Percentiles rank a stretch among this genome's conserved stretches.
Conservation (phyloP, 768 basidiomycete species). For the Clitopilus hobsonii region DNA sequence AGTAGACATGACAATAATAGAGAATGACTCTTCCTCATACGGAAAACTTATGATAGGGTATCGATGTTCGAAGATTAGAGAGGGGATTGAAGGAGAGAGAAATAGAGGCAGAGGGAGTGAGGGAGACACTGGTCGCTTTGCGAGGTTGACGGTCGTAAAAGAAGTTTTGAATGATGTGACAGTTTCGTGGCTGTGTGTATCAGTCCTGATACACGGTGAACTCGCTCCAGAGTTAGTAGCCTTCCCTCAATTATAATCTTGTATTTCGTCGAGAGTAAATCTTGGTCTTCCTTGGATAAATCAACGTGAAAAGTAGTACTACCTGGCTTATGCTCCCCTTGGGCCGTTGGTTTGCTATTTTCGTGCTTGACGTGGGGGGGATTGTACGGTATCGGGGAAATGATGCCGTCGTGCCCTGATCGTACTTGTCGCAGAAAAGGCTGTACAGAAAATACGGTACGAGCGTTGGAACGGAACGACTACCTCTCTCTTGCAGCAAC, state of each 20-base stretch:
- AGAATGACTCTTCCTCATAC: conserved; percentile 20
- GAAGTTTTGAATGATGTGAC: conserved; percentile 16
- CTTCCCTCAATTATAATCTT: too few relatives aligned
- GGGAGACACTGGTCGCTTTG: conserved; percentile 5
- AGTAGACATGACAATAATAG: conserved; percentile 23
- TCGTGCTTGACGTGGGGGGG: too few relatives aligned
- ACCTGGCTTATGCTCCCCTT: too few relatives aligned
- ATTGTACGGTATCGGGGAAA: background rate
- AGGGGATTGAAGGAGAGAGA: background rate
- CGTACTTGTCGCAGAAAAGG: background rate
- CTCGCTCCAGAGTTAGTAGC: too few relatives aligned
- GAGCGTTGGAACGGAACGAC: too few relatives aligned
- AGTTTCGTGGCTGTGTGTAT: conserved; percentile 13
- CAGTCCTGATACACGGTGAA: background rate
- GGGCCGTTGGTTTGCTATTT: too few relatives aligned
- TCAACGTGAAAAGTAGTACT: too few relatives aligned
- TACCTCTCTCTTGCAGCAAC: too few relatives aligned
- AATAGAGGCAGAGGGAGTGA: conserved; percentile 2
- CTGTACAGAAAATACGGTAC: too few relatives aligned
- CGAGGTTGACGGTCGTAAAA: conserved; percentile 2
- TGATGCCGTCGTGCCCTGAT: background rate
- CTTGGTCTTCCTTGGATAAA: too few relatives aligned
- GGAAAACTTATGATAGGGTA: conserved; percentile 6
- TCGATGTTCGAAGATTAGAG: background rate
- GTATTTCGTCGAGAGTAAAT: too few relatives aligned